Percentiles rank a stretch among this genome's conserved stretches.
These are phyloP conservation scores for Viola odorata DNA, from an alignment of 345 rosid species.

Conservation along the genomic window DNA sequence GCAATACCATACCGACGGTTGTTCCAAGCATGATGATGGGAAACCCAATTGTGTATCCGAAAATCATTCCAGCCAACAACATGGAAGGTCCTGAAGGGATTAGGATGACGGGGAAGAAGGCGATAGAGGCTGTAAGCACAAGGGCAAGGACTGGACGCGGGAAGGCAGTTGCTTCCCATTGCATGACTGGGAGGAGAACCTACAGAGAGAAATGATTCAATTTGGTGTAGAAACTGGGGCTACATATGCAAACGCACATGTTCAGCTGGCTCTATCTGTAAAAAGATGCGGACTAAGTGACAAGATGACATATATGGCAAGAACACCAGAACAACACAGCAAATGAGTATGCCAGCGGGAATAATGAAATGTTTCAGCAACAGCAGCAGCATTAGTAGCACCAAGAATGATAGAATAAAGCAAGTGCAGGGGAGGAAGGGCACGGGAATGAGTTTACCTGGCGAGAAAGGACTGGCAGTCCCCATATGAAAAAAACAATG, in stretches of 20 bases:
- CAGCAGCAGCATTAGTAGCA: neutral
- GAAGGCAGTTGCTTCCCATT: conserved; percentile 98
- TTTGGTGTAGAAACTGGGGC: neutral
- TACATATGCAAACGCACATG: neutral
- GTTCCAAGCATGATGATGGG: conserved; percentile 94
- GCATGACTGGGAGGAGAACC: conserved; percentile 79
- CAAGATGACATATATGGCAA: too few relatives aligned
- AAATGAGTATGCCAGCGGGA: neutral
- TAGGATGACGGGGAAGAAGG: conserved; percentile 84
- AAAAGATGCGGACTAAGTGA: too few relatives aligned
- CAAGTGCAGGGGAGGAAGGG: neutral
- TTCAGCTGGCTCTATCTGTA: neutral
- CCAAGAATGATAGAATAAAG: neutral
- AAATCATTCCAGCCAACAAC: conserved; percentile 99
- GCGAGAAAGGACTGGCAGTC: conserved; percentile 64
- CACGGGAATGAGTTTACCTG: conserved; percentile 36
- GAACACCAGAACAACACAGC: neutral
- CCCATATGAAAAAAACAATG: conserved; percentile 71
- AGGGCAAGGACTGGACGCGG: conserved; percentile 90
- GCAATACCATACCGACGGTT: conserved; percentile 85
- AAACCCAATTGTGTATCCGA: conserved; percentile 89
- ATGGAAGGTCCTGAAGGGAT: conserved; percentile 99
- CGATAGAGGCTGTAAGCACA: conserved; percentile 80
- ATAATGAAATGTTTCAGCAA: neutral
- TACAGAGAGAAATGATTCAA: conserved; percentile 18